Evolutionary conservation across 2,329 filamentous ascomycete genomes (phyloP).

Genomic region (Penicillium sp.): DNA sequence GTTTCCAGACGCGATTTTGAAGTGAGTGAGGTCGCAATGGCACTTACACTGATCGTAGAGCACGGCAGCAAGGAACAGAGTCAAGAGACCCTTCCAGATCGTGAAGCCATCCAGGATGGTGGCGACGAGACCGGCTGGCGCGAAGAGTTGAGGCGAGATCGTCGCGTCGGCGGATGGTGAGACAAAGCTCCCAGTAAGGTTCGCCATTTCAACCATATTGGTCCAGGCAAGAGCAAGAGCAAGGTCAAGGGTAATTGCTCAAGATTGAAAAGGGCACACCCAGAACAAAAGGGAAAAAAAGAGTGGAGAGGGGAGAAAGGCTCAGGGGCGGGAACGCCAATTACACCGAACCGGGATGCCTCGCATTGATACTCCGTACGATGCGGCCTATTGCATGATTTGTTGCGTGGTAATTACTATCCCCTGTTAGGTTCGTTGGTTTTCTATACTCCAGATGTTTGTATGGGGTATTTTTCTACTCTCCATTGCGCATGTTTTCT

Average conservation of each 20-base stretch:
- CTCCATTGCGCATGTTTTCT: too few species aligned
- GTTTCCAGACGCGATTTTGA: slow-evolving; percentile 6
- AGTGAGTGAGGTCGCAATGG: neutral
- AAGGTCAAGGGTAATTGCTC: neutral
- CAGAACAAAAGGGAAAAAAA: slow-evolving; percentile 8
- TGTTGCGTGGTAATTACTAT: neutral
- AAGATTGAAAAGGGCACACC: slow-evolving; percentile 2
- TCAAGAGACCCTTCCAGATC: slow-evolving; percentile 67
- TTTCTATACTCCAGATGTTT: neutral
- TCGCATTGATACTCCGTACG: neutral
- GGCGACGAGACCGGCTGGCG: slow-evolving; percentile 52
- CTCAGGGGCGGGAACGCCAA: slow-evolving; percentile 27
- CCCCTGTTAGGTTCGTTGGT: neutral
- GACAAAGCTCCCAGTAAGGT: slow-evolving; percentile 67
- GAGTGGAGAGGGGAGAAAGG: slow-evolving; percentile 20
- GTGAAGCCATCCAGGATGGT: slow-evolving; percentile 60
- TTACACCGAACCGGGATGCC: slow-evolving; percentile 10
- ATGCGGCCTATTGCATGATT: neutral
- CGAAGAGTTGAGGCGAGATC: slow-evolving; percentile 56
- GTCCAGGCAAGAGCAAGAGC: slow-evolving; percentile 1
- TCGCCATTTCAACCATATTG: slow-evolving; percentile 36
- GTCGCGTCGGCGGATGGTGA: slow-evolving; percentile 68
- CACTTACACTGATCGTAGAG: slow-evolving; percentile 87
- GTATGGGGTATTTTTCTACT: neutral
- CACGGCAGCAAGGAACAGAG: slow-evolving; percentile 69